Percentiles rank a stretch among this genome's conserved stretches.
Evolutionary conservation across 2,329 filamentous ascomycete species (phyloP).

Genomic region (Fusarium paranaense): DNA sequence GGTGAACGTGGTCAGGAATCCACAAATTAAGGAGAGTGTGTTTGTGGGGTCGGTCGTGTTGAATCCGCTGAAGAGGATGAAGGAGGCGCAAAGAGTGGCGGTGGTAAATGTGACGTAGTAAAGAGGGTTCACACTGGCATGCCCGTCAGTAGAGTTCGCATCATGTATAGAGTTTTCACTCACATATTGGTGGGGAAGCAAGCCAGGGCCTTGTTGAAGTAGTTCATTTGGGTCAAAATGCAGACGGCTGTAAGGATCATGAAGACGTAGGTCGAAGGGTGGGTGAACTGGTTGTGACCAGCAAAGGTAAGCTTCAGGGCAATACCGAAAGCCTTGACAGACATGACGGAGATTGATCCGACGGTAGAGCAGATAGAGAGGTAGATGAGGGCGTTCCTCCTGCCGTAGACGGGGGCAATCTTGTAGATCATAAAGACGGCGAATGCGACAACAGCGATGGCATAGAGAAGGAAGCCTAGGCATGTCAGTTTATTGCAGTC

Average conservation of each 20-base stretch:
- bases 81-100: conserved; percentile 91
- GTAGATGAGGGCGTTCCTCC: conserved; percentile 95
- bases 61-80: conserved; percentile 95
- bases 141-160: conserved; percentile 1
- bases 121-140: conserved; percentile 84
- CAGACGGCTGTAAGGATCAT: conserved; percentile 92
- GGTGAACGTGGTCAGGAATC: conserved; percentile 94
- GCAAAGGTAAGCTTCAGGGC: conserved; percentile 94
- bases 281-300: conserved; percentile 94
- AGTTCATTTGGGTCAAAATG: conserved; percentile 99
- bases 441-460: conserved; percentile 81
- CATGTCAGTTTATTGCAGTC: conserved; percentile 18
- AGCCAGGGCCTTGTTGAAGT: conserved; percentile 98
- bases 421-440: conserved; percentile 96
- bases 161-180: conserved; percentile 49
- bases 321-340: conserved; percentile 98
- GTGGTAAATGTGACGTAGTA: conserved; percentile 99
- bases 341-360: conserved; percentile 98
- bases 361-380: conserved; percentile 98
- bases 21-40: conserved; percentile 90
- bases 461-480: conserved; percentile 90
- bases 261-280: conserved; percentile 97
- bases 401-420: conserved; percentile 88
- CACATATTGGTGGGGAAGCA: conserved; percentile 98
- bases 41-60: conserved; percentile 94